phyloP scores from a whole-genome alignment of 371 early-diverging fungal species.

The Choanephora cucurbitarum region DNA sequence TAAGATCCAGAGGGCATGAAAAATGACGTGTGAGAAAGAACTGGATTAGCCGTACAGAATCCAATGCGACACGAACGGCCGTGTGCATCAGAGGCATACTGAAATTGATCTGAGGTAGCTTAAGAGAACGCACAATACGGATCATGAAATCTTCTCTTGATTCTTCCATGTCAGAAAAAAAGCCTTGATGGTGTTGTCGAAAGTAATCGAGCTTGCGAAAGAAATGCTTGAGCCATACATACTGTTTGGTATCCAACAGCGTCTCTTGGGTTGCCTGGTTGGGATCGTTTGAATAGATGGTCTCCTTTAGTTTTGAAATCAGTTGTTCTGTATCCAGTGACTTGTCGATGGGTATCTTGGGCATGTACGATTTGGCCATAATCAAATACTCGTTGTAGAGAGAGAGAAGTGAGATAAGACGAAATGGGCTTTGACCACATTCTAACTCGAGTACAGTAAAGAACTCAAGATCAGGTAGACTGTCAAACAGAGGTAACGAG shows the following conservation, averaged over 20 bases:
- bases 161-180: constrained; percentile 5
- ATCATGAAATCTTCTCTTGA: constrained; percentile 23
- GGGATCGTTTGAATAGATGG: not conserved
- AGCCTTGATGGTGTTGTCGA: not conserved
- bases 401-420: constrained; percentile 20
- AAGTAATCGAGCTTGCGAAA: constrained; percentile 8
- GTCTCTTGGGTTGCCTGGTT: not conserved
- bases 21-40: constrained; percentile 14
- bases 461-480: constrained; percentile 17
- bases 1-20: constrained; percentile 19
- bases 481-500: constrained; percentile 36
- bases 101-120: constrained; percentile 10
- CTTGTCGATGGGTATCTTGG: constrained; percentile 6
- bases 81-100: constrained; percentile 18
- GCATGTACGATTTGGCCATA: constrained; percentile 20
- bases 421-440: constrained; percentile 14
- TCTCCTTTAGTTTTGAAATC: not conserved
- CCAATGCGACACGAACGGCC: constrained; percentile 18
- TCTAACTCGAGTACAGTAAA: constrained; percentile 21
- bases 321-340: not conserved
- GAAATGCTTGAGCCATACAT: not conserved
- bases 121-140: not conserved
- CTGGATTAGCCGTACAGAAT: constrained; percentile 23
- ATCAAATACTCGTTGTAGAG: constrained; percentile 33
- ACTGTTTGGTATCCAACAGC: not conserved